Percentiles rank a stretch among this genome's conserved stretches.
Conservation (phyloP, 108 stramenopile genomes). For the Cyclostephanos invisitatus region DNA sequence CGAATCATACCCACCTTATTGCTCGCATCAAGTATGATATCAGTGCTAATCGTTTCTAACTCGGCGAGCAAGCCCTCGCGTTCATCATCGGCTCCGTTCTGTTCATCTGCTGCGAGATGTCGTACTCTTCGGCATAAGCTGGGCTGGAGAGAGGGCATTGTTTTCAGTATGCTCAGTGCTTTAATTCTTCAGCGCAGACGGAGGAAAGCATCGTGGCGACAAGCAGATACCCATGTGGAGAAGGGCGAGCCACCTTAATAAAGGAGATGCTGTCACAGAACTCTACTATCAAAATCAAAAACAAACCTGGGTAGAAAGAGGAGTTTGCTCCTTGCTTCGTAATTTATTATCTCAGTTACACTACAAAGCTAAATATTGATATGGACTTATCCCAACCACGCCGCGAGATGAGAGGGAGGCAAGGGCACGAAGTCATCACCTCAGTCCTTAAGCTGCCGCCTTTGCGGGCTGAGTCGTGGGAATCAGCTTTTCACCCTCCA, state of each 20-base stretch:
- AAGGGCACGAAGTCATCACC: not conserved
- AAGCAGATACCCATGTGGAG: not conserved
- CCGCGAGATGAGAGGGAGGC: not conserved
- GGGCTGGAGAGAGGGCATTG: not conserved
- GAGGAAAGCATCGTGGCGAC: not conserved
- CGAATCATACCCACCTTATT: not conserved
- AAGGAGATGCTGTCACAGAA: no score
- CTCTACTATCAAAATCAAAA: not conserved
- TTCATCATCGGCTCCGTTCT: not conserved
- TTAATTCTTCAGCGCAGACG: not conserved
- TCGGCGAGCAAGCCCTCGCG: not conserved
- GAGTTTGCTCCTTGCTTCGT: not conserved
- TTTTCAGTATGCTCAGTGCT: not conserved
- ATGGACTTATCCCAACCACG: not conserved
- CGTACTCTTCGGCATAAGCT: not conserved
- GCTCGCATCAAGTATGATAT: not conserved
- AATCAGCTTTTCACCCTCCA: slow-evolving; percentile 12
- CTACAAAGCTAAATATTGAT: no score
- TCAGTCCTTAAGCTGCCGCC: not conserved
- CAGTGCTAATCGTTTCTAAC: not conserved
- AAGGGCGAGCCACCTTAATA: no score
- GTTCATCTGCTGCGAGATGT: not conserved
- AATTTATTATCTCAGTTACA: not conserved
- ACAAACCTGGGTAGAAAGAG: not conserved
- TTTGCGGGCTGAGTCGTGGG: slow-evolving; percentile 1